Base-by-base conservation (phyloP, 1,284 basidiomycete genomes). In the Amylostereum areolatum region DNA sequence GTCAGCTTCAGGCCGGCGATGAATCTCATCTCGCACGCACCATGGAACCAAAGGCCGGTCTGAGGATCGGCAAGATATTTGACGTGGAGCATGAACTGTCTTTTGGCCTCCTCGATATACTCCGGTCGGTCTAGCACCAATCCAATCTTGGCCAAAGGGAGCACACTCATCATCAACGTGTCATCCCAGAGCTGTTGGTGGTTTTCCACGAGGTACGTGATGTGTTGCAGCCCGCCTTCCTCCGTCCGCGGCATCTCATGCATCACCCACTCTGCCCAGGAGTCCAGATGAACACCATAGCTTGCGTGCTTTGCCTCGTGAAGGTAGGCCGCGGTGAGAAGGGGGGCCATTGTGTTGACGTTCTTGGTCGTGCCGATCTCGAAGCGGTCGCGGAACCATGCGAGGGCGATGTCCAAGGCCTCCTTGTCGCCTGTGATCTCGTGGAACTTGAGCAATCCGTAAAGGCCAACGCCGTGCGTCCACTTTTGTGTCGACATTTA, bases 231-330 rank as follows among this genome's bases (percentile, higher is more conserved):
- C 3, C 81, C 80, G 5, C 73, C 73, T 59, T 82, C 80, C 47
- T 77, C 69, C 8, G 81, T 81, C 28, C 72, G 65, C 1, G 78
- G 78, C 62, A 83, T 71, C 35, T 74, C 77, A 53, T 80, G 66
- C 77, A 83, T 81, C 28, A 74, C 73, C 79, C 79, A 85, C 56
- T 83, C 80, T 4, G 77, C 81, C 81, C 82, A 85, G 11, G 80
- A 74, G 48, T 81, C 75, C 27, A 81, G 64, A 59, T 79, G 75
- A 2, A 66, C 65, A 25, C 51, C 54, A 61, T 73, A 78, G 51
- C 71, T 61, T 4, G 64, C 70, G 2, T 65, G 60, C 42, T 67
- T 65, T 12, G 61, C 62, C 54, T 74, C 69, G 55, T 74, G 73
- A n/a, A 82, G 62, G 54, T 74, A 75, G 1, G 80, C 76, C 9